Percentiles rank a stretch among this genome's conserved stretches.
phyloP scores from a whole-genome alignment of 2,329 filamentous ascomycete species.

The Waltergamsia citrina region DNA sequence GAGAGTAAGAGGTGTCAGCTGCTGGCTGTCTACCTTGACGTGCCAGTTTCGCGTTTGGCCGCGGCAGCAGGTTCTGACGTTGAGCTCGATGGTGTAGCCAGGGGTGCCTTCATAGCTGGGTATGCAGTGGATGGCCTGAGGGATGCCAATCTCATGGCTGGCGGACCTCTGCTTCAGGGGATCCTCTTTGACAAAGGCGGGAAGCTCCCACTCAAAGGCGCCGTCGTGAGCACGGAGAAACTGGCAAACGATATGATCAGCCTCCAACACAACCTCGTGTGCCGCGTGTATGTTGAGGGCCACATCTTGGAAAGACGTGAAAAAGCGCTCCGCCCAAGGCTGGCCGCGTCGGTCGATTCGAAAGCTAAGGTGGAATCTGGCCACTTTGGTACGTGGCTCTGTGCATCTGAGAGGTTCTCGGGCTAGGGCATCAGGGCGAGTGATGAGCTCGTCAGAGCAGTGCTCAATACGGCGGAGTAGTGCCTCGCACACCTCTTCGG shows the following conservation, averaged over 20 bases:
- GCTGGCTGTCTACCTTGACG: constrained; percentile 34
- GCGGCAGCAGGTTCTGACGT: constrained; percentile 30
- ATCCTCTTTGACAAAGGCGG: constrained; percentile 27
- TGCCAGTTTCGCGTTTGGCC: constrained; percentile 24
- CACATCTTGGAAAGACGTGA: constrained; percentile 40
- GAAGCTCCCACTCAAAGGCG: constrained; percentile 36
- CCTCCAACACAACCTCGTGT: constrained; percentile 36
- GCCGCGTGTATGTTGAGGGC: constrained; percentile 31
- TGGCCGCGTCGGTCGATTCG: constrained; percentile 30
- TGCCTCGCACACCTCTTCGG: constrained; percentile 36
- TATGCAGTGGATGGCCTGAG: constrained; percentile 35
- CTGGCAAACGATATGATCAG: constrained; percentile 38
- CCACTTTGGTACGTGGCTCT: constrained; percentile 27
- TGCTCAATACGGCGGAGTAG: constrained; percentile 41
- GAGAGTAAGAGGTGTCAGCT: constrained; percentile 37
- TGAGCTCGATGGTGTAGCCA: constrained; percentile 38
- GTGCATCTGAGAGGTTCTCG: constrained; percentile 21
- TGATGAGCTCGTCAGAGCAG: constrained; percentile 42
- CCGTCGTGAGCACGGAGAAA: constrained; percentile 40
- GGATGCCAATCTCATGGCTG: constrained; percentile 28
- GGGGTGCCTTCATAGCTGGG: constrained; percentile 37
- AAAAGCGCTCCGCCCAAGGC: constrained; percentile 32
- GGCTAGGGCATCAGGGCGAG: constrained; percentile 38
- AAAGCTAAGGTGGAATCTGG: constrained; percentile 39
- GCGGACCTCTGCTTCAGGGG: constrained; percentile 26